Base-by-base conservation (phyloP, 495 filamentous ascomycete genomes). In the Aspergillus indologenus region DNA sequence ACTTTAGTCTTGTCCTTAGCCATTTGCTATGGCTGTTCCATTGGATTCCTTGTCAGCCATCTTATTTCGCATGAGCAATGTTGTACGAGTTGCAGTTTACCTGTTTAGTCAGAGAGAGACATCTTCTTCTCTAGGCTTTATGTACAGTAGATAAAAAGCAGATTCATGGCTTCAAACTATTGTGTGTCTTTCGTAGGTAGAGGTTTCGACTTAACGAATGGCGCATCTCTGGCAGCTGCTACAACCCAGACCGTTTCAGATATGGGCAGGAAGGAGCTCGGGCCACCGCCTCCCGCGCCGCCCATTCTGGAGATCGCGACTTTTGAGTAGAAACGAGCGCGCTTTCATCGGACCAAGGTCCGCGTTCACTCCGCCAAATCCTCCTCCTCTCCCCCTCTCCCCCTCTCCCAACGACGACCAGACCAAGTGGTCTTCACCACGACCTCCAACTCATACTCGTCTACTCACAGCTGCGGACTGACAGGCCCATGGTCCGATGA, bases 241-340 rank as follows among this genome's bases (percentile, higher is more conserved):
- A 18, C 19, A 24, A 50, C 8, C 29, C 20, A 31, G 54, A 31
- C 11, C 20, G 26, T 43, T 54, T 56, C 56, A 55, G 54, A 55
- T 57, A 56, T 50, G 31, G 22, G 45, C 22, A 46, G 24, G 15
- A n/a, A 50, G 63, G 70, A 74, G 75, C 75, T 75, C 73, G 75
- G 75, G 67, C 71, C 74, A 73, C 48, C 56, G 65, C 50, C 34
- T 54, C 57, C 59, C 59, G 59, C 65, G 56, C 60, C 55, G 55
- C 56, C 61, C 57, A 69, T 65, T 60, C 44, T 67, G 73, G 64
- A 72, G 71, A 76, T 76, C 74, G 74, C 74, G 74, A 75, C 73
- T 75, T 3, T 4, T 72, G 67, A 63, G 53, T 59, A 54, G 54
- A 54, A 68, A 66, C 63, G 65, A 64, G 71, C 69, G 72, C 70